These are phyloP conservation scores for Scytalidium sp. DNA, from an alignment of 2,329 filamentous ascomycete genomes.

Conservation along the genomic window DNA sequence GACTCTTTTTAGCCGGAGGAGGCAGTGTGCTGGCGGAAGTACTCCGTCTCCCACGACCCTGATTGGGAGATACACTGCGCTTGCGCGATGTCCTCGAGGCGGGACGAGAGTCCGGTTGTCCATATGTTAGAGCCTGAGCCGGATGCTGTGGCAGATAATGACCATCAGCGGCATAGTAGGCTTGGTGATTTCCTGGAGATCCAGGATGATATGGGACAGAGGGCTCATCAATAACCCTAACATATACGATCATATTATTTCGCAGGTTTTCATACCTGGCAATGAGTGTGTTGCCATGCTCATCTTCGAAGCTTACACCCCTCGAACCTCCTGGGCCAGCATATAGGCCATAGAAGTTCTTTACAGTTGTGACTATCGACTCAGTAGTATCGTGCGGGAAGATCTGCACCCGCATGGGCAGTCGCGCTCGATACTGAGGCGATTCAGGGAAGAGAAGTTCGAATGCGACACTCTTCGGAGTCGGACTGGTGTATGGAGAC, in stretches of 20 bases:
- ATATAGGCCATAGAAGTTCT: constrained; percentile 98
- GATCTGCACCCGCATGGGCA: constrained; percentile 87
- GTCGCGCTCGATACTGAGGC: constrained; percentile 67
- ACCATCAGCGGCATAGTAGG: constrained; percentile 58
- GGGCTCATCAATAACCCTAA: constrained; percentile 72
- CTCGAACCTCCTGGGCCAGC: constrained; percentile 66
- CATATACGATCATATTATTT: constrained; percentile 90
- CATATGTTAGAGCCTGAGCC: constrained; percentile 48
- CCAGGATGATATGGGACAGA: constrained; percentile 47
- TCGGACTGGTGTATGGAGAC: constrained; percentile 29
- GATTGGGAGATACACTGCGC: constrained; percentile 74
- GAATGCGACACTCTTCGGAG: constrained; percentile 75
- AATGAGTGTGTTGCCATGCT: constrained; percentile 85
- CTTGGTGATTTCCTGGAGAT: constrained; percentile 47
- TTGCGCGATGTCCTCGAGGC: constrained; percentile 68
- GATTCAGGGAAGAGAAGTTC: constrained; percentile 69
- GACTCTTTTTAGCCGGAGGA: constrained; percentile 57
- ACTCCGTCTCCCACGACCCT: constrained; percentile 70
- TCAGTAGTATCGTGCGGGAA: constrained; percentile 95
- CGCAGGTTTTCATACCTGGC: constrained; percentile 94
- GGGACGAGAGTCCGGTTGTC: constrained; percentile 63
- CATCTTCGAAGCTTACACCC: constrained; percentile 94
- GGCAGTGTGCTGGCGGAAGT: constrained; percentile 61
- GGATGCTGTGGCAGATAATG: constrained; percentile 60
- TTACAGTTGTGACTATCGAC: constrained; percentile 96